A percentile compares a stretch with the other conserved stretches of the same genome.
Evolutionary conservation across 2,329 filamentous ascomycete species (phyloP).

Genomic region (Cercospora canescens): DNA sequence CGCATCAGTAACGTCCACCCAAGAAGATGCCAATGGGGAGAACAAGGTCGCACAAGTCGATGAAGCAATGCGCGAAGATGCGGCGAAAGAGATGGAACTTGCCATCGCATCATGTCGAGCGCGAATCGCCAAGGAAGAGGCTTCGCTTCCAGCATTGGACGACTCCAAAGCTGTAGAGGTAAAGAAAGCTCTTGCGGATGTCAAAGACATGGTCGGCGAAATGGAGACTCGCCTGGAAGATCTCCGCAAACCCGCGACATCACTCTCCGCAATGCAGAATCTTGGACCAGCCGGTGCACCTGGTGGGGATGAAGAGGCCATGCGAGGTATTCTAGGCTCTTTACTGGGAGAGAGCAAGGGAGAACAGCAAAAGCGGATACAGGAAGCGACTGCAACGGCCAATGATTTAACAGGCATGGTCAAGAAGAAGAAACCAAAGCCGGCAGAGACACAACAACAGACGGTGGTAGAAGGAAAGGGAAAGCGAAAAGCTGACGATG

Average conservation of each 20-base stretch:
- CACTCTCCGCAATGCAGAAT: conserved; percentile 48
- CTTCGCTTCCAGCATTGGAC: conserved; percentile 57
- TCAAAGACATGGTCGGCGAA: conserved; percentile 75
- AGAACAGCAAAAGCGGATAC: conserved; percentile 63
- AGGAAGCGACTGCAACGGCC: conserved; percentile 72
- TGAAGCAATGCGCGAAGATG: conserved; percentile 69
- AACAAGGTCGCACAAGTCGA: conserved; percentile 55
- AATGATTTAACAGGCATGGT: conserved; percentile 75
- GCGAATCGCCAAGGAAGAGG: conserved; percentile 70
- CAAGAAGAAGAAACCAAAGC: conserved; percentile 58
- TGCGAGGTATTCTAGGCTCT: conserved; percentile 64
- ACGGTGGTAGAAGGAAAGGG: conserved; percentile 27
- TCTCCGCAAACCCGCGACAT: conserved; percentile 63
- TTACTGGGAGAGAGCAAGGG: conserved; percentile 62
- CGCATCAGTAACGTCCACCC: conserved; percentile 68
- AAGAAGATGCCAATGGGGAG: conserved; percentile 44
- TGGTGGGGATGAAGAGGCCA: conserved; percentile 42
- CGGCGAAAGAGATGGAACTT: conserved; percentile 68
- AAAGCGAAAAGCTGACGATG: conserved; percentile 32
- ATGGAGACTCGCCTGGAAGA: conserved; percentile 77
- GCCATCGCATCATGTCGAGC: conserved; percentile 72
- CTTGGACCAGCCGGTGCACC: conserved; percentile 51
- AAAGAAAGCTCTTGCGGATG: conserved; percentile 65
- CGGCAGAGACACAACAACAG: conserved; percentile 11
- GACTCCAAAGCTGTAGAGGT: conserved; percentile 62